Base-by-base conservation (phyloP, 2,329 filamentous ascomycete species). In the Talaromyces islandicus region DNA sequence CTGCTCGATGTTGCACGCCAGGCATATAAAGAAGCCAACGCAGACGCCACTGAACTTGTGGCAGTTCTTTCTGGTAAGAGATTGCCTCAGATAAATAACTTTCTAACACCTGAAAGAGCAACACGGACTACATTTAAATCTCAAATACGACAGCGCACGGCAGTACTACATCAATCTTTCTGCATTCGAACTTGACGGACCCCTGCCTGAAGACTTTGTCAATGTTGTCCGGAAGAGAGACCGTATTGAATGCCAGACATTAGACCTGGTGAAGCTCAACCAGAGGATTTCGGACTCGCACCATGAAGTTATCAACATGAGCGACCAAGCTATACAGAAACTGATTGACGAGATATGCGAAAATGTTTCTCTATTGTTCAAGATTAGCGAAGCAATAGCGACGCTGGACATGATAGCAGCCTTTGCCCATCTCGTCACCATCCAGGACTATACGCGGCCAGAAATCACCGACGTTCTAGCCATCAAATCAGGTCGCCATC, bases 1-100 rank as follows among this genome's bases (percentile, higher is more conserved):
- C 83, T 97, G 60, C 83, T 97, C 4, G 93, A 97, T 74, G 89
- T 97, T 41, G 90, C 91, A 35, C 85, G 92, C 5, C 88, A 92
- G 68, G 91, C 91, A 0, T 97, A 94, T 75, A 95, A 94, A 67
- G 93, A 97, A 71, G 86, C 89, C 1, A 94, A 88, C 5, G 84
- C 88, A 54, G 91, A 96, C 71, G 85, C 91, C 4, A 83, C 88
- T 65, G 81, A 88, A 56, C 85, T 93, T 70, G 81, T 93, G 2
- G 81, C 84, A 24, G 81, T 85, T 17, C 73, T 97, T 11, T 84
- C 84, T 63, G 80, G 90, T 89, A 73, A 59, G 77, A 63, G 1
- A 6, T 9, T 60, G 19, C 17, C 1, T 27, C 19, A 4, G 5
- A 27, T 29, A 10, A 10, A 6, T 24, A 0, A 25, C 7, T 48